Evolutionary conservation across 768 basidiomycete genomes (phyloP), one percentile per base, ranked within the genome.

Genomic region (Boletus tomentosulus): DNA sequence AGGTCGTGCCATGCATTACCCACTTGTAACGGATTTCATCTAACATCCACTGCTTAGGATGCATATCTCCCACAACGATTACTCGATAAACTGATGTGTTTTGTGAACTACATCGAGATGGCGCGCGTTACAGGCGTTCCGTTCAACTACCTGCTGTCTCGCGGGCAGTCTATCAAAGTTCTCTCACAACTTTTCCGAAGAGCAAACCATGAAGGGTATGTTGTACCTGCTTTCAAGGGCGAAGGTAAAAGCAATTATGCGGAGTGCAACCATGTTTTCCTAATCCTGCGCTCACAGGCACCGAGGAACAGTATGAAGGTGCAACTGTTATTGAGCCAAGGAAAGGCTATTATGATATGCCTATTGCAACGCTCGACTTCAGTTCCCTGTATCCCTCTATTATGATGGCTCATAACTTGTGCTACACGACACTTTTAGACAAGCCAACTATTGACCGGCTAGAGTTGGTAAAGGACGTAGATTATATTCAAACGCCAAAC

Each of bases 331-430:
- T 99, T 60, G 97, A 99, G 66, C 97, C 97, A 4, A 85, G 81
- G 69, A 93, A 87, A 65, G 97, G 96, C 0, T 99, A 93, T 71
- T 99, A 98, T 67, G 92, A 97, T 66, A 82, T 85, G 0, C 97
- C 97, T 2, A 98, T 99, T 63, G 95, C 97, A 12, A 98, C 97
- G 0, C 82, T 99, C 45, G 97, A 99, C 80, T 99, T 99, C 74
- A 94, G 92, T 54, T 98, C 95, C 2, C 79, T 99, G 56, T 99
- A 99, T 71, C 97, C 97, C 4, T 98, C 97, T 0, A 98, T 99
- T 73, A 99, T 99, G 97, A 98, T 98, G 95, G 97, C 96, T 3
- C 97, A 99, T 71, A 99, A 99, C 66, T 75, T 99, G 1, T 99
- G 97, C 69, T 99, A 98, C 66, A 98, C 97, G 0, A 98, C 97